Percentiles rank a stretch among this genome's conserved stretches.
phyloP scores from a whole-genome alignment of 495 filamentous ascomycete genomes.

The Penicillium goetzii region DNA sequence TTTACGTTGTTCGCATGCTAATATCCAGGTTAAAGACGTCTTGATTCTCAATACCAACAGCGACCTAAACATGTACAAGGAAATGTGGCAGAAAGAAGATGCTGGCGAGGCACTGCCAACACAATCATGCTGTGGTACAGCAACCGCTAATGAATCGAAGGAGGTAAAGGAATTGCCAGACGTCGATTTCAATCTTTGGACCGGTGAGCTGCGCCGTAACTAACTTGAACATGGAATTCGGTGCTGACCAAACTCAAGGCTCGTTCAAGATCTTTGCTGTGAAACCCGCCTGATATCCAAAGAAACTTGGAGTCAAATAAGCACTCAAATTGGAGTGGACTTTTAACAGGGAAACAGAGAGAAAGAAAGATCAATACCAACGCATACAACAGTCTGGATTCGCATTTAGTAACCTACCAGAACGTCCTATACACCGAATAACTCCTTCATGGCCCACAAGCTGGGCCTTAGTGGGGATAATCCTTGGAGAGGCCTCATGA shows the following conservation, averaged over 20 bases:
- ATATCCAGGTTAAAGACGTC: slow-evolving; percentile 41
- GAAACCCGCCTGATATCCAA: not conserved
- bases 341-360: not conserved
- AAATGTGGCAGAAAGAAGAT: slow-evolving; percentile 3
- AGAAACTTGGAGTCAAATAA: not conserved
- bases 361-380: not conserved
- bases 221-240: not conserved
- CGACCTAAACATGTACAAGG: slow-evolving; percentile 62
- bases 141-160: not conserved
- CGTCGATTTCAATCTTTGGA: slow-evolving; percentile 22
- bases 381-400: not conserved
- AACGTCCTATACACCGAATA: too few species aligned
- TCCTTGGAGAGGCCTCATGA: too few species aligned
- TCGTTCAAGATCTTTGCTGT: slow-evolving; percentile 17
- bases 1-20: slow-evolving; percentile 3
- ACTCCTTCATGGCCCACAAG: too few species aligned
- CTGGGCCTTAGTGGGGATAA: too few species aligned
- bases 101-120: not conserved
- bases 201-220: slow-evolving; percentile 11
- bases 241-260: not conserved
- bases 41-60: slow-evolving; percentile 54
- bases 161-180: not conserved
- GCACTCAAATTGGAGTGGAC: not conserved
- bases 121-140: slow-evolving; percentile 3
- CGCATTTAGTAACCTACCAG: too few species aligned